Evolutionary conservation across 495 filamentous ascomycete genomes (phyloP), one percentile per base, ranked within the genome.

Genomic region (Neurospora sp.): DNA sequence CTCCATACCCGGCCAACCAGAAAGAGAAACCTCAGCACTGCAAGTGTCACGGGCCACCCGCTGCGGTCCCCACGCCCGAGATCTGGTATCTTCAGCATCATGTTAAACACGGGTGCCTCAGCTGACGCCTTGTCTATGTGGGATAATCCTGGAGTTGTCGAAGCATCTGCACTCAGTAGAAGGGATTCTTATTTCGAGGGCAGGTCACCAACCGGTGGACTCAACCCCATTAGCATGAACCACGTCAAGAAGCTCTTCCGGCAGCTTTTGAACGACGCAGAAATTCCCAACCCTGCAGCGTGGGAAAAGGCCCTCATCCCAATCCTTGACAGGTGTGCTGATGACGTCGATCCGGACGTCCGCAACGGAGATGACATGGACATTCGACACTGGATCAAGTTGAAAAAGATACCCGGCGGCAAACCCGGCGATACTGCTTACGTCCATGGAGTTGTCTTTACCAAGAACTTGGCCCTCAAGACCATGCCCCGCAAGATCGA

Each of bases 341-440:
- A 97, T 75, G 96, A 97, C 76, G 94, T 99, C 22, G 93, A 97
- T 75, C 96, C 96, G 5, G 90, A 98, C 80, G 91, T 97, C 31
- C 90, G 94, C 69, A 86, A 86, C 68, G 93, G 93, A 3, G 96
- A 99, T 77, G 92, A 95, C 77, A 97, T 98, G 83, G 95, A 99
- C 80, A 97, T 99, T 74, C 89, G 96, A n/a, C 95, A 98, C 77
- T 99, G 97, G 77, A 91, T 99, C 61, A 99, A 99, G 81, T 83
- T 99, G 27, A 99, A 99, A 78, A 96, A 96, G 78, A 94, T 98
- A 7, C 91, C 94, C 1, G 94, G 95, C 22, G 96, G 94, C 38
- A 88, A 87, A 70, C 96, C 96, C 48, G 89, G 92, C 20, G 96
- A 99, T 81, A 98, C 96, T 4, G 89, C 89, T 10, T 98, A 98